Base-by-base conservation (phyloP, 371 early-diverging fungal genomes). In the Mortierella sp. region DNA sequence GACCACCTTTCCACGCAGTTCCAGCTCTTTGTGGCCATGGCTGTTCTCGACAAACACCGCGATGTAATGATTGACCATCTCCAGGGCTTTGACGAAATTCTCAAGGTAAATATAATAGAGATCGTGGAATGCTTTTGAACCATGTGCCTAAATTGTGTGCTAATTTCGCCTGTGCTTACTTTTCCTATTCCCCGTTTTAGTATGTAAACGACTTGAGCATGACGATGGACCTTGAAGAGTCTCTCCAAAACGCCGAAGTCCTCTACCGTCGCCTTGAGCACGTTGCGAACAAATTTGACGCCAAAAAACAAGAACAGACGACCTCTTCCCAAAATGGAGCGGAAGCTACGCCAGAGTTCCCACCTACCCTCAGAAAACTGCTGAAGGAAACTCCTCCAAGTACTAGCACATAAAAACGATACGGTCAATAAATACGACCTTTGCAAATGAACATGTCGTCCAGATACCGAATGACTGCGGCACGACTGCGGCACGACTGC, bases 21-120 rank as follows among this genome's bases (percentile, higher is more conserved):
- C 84, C 93, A 96, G 65, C 86, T 98, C 70, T 97, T 99, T 89
- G 92, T 99, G 12, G 98, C 98, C 0, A 86, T 97, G 72, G 97
- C 97, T 32, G 95, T 99, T 12, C 82, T 99, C 54, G 96, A 97
- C 75, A 90, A 94, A 68, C 95, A 96, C 78, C 90, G 97, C 7
- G 89, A 93, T n/a, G 91, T 91, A 11, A 93, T 98, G 55, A 90
- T 97, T 79, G 91, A 93, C 32, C 91, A 95, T 72, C 87, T 96
- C 55, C 80, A 87, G 48, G 93, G 94, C 51, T 97, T 98, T 88
- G 99, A 99, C 81, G 98, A 98, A 80, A 91, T 95, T 27, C 89
- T 99, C 35, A 97, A 95, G 90, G 95, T 95, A 89, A 71, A 75
- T 76, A 16, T 4, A 51, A 51, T 21, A 51, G 51, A 21, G 51